phyloP scores from a whole-genome alignment of 441 rosid genomes.

The Croton laevigatus region DNA sequence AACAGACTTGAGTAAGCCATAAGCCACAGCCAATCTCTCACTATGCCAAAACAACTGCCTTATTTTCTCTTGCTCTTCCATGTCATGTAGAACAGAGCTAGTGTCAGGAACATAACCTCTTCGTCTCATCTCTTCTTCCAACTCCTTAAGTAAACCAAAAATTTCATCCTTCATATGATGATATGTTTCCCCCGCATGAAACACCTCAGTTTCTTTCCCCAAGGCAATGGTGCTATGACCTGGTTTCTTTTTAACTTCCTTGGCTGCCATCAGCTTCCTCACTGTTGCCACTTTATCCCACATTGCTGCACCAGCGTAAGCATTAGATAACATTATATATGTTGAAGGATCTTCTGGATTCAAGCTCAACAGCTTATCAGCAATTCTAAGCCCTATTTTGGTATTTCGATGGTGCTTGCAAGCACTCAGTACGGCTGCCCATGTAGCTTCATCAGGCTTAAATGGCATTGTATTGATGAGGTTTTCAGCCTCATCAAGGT shows the following conservation, averaged over 20 bases:
- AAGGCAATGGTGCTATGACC: constrained; percentile 61
- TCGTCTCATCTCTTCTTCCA: constrained; percentile 58
- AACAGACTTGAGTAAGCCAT: constrained; percentile 59
- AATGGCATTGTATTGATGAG: constrained; percentile 62
- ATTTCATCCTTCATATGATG: constrained; percentile 59
- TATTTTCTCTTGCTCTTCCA: constrained; percentile 71
- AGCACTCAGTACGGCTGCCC: constrained; percentile 86
- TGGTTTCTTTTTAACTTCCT: constrained; percentile 61
- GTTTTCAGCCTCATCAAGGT: constrained; percentile 65
- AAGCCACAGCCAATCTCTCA: constrained; percentile 74
- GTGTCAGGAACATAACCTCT: constrained; percentile 79
- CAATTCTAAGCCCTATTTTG: constrained; percentile 50
- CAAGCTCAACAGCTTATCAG: constrained; percentile 48
- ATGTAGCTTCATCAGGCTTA: constrained; percentile 75
- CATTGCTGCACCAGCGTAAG: constrained; percentile 54
- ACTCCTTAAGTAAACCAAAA: constrained; percentile 42
- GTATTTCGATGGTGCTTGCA: constrained; percentile 59
- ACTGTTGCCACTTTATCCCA: constrained; percentile 62
- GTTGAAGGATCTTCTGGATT: constrained; percentile 64
- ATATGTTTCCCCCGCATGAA: constrained; percentile 62
- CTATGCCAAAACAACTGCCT: constrained; percentile 77
- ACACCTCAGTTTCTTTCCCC: constrained; percentile 54
- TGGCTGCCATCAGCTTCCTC: constrained; percentile 49
- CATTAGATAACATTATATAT: constrained; percentile 64
- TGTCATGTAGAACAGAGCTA: constrained; percentile 55